Conservation (phyloP, 768 basidiomycete species). For the Coprinopsis strossmayeri region DNA sequence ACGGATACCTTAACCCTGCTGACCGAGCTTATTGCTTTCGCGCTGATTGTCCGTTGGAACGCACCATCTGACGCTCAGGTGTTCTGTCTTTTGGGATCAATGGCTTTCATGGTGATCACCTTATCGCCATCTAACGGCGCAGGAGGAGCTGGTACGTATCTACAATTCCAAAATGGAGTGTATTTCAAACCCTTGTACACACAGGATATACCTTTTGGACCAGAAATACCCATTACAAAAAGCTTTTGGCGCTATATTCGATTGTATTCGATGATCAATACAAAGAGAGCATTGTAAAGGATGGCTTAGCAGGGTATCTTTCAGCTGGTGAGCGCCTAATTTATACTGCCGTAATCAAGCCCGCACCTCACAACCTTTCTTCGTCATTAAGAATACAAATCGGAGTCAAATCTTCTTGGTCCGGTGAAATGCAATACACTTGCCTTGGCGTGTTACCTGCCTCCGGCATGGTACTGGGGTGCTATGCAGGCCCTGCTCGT, state of each 20-base stretch:
- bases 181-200: no score
- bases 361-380: background rate
- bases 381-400: constrained; percentile 27
- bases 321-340: constrained; percentile 20
- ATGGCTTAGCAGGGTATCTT: constrained; percentile 26
- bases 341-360: no score
- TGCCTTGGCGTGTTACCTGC: constrained; percentile 21
- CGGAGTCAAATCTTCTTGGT: constrained; percentile 24
- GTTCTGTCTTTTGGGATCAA: constrained; percentile 20
- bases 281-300: constrained; percentile 28
- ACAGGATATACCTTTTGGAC: constrained; percentile 37
- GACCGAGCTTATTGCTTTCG: constrained; percentile 19
- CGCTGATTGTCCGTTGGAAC: constrained; percentile 15
- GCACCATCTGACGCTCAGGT: constrained; percentile 16
- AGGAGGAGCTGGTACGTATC: constrained; percentile 26
- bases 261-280: constrained; percentile 31
- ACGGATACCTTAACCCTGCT: constrained; percentile 18
- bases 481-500: constrained; percentile 20
- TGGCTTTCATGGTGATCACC: constrained; percentile 24
- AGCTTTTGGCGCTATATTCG: constrained; percentile 30
- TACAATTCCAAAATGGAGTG: background rate
- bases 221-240: constrained; percentile 26
- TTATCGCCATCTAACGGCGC: constrained; percentile 27
- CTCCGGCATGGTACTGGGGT: constrained; percentile 34
- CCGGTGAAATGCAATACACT: constrained; percentile 21